Evolutionary conservation across 139 green algal species (phyloP).

Genomic region (Trebouxia sp.): DNA sequence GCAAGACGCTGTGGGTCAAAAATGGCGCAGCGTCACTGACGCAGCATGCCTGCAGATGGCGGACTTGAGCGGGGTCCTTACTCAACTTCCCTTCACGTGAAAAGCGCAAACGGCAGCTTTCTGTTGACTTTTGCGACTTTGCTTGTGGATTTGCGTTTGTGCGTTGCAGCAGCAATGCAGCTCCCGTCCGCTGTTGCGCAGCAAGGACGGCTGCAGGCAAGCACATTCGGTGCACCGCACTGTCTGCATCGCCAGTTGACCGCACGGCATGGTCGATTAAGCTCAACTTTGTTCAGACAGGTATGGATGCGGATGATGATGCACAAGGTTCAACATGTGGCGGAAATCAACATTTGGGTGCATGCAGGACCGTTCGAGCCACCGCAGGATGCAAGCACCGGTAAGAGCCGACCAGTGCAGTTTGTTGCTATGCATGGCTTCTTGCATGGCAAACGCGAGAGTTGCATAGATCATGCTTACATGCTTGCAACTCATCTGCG

Average conservation of each 20-base stretch:
- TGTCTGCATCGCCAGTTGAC: background rate
- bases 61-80: no score
- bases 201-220: background rate
- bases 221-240: background rate
- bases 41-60: no score
- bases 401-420: background rate
- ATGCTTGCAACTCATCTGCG: no score
- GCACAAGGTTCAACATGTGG: no score
- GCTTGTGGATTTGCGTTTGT: no score
- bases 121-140: slow-evolving; percentile 9
- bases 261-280: background rate
- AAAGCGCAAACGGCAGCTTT: background rate
- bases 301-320: background rate
- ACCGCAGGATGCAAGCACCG: background rate
- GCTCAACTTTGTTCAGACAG: background rate
- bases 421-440: background rate
- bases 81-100: background rate
- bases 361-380: no score
- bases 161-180: no score
- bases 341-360: no score
- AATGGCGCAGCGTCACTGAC: no score
- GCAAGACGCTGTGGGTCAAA: background rate
- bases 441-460: no score
- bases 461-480: no score
- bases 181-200: no score